phyloP scores from a whole-genome alignment of 768 basidiomycete genomes.

The Suillus subaureus region DNA sequence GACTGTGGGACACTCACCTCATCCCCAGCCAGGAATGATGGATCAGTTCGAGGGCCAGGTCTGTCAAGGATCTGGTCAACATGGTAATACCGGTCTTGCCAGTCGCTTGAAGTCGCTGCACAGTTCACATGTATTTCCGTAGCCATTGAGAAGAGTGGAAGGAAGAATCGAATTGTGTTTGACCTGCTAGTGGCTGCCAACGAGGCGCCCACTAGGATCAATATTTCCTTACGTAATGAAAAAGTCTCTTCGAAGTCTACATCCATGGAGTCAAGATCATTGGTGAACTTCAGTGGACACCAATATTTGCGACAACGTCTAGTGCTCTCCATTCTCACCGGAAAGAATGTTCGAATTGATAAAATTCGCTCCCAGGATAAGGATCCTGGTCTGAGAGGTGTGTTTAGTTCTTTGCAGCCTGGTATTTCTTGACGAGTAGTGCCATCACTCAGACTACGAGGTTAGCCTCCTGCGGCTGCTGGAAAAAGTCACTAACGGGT shows the following conservation, averaged over 20 bases:
- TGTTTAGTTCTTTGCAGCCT: conserved; percentile 14
- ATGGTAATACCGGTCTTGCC: conserved; percentile 72
- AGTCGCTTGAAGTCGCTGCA: conserved; percentile 41
- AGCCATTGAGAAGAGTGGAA: conserved; percentile 25
- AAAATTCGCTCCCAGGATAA: conserved; percentile 91
- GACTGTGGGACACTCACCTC: conserved; percentile 50
- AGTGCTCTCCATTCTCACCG: conserved; percentile 87
- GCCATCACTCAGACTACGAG: conserved; percentile 72
- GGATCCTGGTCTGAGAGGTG: conserved; percentile 92
- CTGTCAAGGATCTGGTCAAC: conserved; percentile 85
- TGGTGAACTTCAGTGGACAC: conserved; percentile 76
- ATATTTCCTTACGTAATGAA: conserved; percentile 27
- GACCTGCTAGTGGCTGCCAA: neutral
- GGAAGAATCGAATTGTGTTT: neutral
- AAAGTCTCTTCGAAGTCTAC: conserved; percentile 5
- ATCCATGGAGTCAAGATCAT: conserved; percentile 43
- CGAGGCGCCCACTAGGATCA: neutral
- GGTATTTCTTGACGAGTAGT: conserved; percentile 6
- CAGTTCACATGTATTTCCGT: conserved; percentile 36
- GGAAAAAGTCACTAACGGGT: conserved; percentile 93
- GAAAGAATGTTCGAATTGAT: conserved; percentile 81
- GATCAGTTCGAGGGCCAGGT: conserved; percentile 89
- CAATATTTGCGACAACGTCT: conserved; percentile 82
- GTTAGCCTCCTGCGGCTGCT: conserved; percentile 84
- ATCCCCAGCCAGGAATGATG: conserved; percentile 79